These are phyloP conservation scores for Blastosporella zonata DNA, from an alignment of 1,284 basidiomycete genomes.

Conservation along the genomic window DNA sequence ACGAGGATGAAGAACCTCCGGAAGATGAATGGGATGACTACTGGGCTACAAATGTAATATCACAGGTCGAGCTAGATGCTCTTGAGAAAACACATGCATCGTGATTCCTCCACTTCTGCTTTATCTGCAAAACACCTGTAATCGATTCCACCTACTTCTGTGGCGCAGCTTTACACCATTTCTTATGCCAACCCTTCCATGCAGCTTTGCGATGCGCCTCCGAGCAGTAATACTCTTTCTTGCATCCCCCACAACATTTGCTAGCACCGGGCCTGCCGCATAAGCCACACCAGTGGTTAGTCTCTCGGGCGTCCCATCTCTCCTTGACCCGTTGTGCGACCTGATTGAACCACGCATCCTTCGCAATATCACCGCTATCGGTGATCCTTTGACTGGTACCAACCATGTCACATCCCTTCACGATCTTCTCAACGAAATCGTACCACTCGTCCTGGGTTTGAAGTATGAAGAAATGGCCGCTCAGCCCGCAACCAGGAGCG, in stretches of 20 bases:
- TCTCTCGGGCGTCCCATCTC: neutral
- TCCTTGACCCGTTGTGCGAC: conserved; percentile 4
- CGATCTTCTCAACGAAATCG: neutral
- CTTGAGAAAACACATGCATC: conserved; percentile 15
- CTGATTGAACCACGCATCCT: neutral
- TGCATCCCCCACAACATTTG: neutral
- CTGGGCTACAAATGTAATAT: conserved; percentile 37
- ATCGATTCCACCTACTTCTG: neutral
- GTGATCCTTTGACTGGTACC: neutral
- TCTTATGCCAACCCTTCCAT: conserved; percentile 4
- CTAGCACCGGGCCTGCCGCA: conserved; percentile 1
- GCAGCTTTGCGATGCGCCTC: conserved; percentile 3
- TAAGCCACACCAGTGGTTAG: neutral
- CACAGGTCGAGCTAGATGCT: conserved; percentile 31
- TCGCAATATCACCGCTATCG: neutral
- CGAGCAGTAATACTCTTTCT: conserved; percentile 2
- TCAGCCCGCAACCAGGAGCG: neutral
- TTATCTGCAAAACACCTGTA: neutral
- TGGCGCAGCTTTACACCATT: neutral
- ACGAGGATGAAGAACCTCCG: conserved; percentile 16
- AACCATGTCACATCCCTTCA: neutral
- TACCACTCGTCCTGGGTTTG: neutral
- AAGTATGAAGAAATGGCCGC: neutral
- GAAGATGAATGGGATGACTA: conserved; percentile 45
- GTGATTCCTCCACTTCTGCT: neutral